Evolutionary conservation across 2,329 filamentous ascomycete genomes (phyloP).

Genomic region (Trichoderma simmonsii): DNA sequence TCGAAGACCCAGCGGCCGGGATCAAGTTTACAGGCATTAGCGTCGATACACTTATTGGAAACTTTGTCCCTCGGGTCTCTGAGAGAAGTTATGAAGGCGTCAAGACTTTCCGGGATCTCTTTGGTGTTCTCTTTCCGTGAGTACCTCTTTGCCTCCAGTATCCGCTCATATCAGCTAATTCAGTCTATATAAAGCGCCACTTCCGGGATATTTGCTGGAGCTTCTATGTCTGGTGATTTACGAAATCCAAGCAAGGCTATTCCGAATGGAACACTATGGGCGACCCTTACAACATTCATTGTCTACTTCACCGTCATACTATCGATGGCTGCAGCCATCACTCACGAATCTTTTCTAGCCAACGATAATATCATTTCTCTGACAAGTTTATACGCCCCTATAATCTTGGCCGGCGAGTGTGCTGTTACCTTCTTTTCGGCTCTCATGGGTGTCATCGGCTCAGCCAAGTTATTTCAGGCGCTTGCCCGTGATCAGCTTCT

Average conservation of each 20-base stretch:
- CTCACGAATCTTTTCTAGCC: slow-evolving; percentile 67
- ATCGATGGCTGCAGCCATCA: slow-evolving; percentile 73
- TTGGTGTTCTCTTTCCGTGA: slow-evolving; percentile 77
- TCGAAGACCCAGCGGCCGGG: slow-evolving; percentile 57
- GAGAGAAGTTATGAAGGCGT: slow-evolving; percentile 60
- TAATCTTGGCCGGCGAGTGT: slow-evolving; percentile 79
- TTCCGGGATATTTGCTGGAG: slow-evolving; percentile 63
- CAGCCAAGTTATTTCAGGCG: slow-evolving; percentile 80
- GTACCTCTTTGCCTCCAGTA: slow-evolving; percentile 14
- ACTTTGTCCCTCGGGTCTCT: slow-evolving; percentile 67
- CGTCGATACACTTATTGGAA: slow-evolving; percentile 65
- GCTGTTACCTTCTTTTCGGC: slow-evolving; percentile 81
- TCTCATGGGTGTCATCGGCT: slow-evolving; percentile 82
- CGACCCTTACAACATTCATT: slow-evolving; percentile 71
- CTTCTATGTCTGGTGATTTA: slow-evolving; percentile 86
- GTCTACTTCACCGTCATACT: slow-evolving; percentile 74
- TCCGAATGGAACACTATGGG: slow-evolving; percentile 77
- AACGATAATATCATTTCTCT: slow-evolving; percentile 79
- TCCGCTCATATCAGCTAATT: slow-evolving; percentile 21
- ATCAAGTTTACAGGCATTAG: slow-evolving; percentile 79
- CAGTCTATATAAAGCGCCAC: slow-evolving; percentile 38
- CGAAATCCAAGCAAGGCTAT: slow-evolving; percentile 81
- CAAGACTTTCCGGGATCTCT: slow-evolving; percentile 75
- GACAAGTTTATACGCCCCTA: slow-evolving; percentile 68
- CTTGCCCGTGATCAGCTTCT: slow-evolving; percentile 75